Evolutionary conservation across 2,329 filamentous ascomycete species (phyloP), one percentile per base, ranked within the genome.

Genomic region (Microdochium nivale): DNA sequence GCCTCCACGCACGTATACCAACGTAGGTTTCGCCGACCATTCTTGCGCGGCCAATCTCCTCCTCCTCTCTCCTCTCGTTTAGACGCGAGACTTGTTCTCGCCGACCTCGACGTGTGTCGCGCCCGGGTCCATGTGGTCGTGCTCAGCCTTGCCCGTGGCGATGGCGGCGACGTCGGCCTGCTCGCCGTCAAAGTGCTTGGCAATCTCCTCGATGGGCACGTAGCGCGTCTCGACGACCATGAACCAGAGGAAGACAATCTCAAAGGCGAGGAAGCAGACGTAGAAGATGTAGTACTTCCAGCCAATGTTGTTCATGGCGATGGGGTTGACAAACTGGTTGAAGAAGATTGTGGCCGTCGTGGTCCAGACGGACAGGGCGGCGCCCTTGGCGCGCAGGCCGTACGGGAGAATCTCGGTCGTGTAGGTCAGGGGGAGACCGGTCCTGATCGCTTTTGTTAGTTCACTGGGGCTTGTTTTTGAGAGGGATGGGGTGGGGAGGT

Each of bases 271-370:
- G 55, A 25, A 71, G 71, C 59, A 74, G 66, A 2, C 71, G 58
- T 73, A 79, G 32, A 78, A 68, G 27, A 79, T 72, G 61, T 76
- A 78, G 62, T 76, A 78, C 53, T 67, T 62, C 63, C 72, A 81
- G 16, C 72, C 73, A 52, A 83, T 79, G 2, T 64, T 74, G 50
- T 70, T 65, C 48, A 77, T 72, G 11, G 73, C 75, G 8, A 76
- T 68, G 2, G 70, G 72, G 0, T 70, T 74, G 47, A 73, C 63
- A 67, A 72, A 70, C 5, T 66, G 62, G 13, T 74, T 66, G 13
- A 75, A 65, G 52, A 76, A 74, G 40, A 44, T 19, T 13, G 61
- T 74, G 70, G 67, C 63, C 60, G 24, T 35, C 13, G 19, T 47
- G 52, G 64, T 56, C 1, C 65, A 63, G 8, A 64, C 58, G 19